phyloP scores from a whole-genome alignment of 2,329 filamentous ascomycete genomes.

The Tolypocladium tropicale region DNA sequence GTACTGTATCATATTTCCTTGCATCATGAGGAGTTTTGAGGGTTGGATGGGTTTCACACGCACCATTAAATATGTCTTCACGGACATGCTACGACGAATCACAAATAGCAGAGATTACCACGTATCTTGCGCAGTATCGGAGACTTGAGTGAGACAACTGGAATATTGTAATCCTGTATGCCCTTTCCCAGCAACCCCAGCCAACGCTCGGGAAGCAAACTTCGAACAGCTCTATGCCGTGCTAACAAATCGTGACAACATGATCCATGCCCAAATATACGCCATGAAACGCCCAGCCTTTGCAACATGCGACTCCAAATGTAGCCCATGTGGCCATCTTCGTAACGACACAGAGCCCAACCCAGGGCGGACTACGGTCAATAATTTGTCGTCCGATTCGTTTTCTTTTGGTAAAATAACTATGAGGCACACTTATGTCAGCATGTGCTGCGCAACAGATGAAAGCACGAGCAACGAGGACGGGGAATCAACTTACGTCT shows the following conservation, averaged over 20 bases:
- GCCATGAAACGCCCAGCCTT: background rate
- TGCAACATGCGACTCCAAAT: background rate
- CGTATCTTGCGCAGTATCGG: background rate
- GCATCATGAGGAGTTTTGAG: constrained; percentile 19
- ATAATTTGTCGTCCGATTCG: constrained; percentile 47
- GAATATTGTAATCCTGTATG: background rate
- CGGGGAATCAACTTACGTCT: constrained; percentile 51
- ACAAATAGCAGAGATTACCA: background rate
- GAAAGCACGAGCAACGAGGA: constrained; percentile 27
- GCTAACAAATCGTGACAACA: background rate
- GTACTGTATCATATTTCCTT: constrained; percentile 9
- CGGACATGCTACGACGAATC: background rate
- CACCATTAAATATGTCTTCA: background rate
- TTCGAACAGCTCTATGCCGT: background rate
- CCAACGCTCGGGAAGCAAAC: background rate
- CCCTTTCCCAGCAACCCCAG: background rate
- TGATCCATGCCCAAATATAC: background rate
- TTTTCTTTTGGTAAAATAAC: constrained; percentile 59
- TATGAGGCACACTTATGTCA: constrained; percentile 14
- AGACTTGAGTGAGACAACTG: background rate
- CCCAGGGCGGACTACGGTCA: constrained; percentile 40
- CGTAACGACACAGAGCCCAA: constrained; percentile 22
- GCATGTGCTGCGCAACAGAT: background rate
- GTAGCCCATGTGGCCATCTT: background rate
- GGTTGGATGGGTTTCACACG: background rate